phyloP scores from a whole-genome alignment of 306 rosid species.

The Casuarina equisetifolia region DNA sequence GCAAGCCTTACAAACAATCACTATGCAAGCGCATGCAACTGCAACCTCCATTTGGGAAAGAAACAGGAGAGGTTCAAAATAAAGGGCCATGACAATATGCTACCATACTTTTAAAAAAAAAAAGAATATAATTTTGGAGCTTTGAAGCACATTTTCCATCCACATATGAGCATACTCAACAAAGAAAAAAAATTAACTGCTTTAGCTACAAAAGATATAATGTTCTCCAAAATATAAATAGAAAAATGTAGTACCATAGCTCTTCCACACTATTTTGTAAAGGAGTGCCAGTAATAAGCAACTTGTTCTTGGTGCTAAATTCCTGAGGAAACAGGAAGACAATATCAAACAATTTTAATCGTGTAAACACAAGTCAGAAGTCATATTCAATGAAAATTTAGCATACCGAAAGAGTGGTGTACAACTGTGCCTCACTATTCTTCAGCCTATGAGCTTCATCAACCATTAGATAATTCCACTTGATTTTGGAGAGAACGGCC shows the following conservation, averaged over 20 bases:
- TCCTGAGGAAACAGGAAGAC: constrained; percentile 54
- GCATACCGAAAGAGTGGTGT: constrained; percentile 87
- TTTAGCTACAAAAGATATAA: constrained; percentile 9
- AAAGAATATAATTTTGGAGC: not conserved
- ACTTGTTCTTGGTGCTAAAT: constrained; percentile 97
- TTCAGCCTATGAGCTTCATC: constrained; percentile 99
- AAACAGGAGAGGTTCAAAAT: not conserved
- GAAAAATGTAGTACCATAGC: constrained; percentile 66
- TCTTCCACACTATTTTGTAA: constrained; percentile 98
- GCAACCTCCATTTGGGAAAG: not conserved
- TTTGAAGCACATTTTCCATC: not conserved
- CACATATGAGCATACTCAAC: not conserved
- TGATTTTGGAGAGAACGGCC: constrained; percentile 89
- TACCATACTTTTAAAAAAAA: not conserved
- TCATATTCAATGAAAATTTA: constrained; percentile 21
- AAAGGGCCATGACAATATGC: not conserved
- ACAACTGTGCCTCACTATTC: constrained; percentile 98
- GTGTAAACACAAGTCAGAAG: constrained; percentile 11
- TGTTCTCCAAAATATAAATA: constrained; percentile 10
- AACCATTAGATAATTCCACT: constrained; percentile 96
- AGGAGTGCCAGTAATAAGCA: constrained; percentile 98
- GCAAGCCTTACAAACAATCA: not conserved
- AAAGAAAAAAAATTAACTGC: not conserved
- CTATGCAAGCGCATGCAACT: not conserved
- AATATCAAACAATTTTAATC: constrained; percentile 12